Evolutionary conservation across 805 yeast genomes (phyloP).

Genomic region (Zygosaccharomyces siamensis): DNA sequence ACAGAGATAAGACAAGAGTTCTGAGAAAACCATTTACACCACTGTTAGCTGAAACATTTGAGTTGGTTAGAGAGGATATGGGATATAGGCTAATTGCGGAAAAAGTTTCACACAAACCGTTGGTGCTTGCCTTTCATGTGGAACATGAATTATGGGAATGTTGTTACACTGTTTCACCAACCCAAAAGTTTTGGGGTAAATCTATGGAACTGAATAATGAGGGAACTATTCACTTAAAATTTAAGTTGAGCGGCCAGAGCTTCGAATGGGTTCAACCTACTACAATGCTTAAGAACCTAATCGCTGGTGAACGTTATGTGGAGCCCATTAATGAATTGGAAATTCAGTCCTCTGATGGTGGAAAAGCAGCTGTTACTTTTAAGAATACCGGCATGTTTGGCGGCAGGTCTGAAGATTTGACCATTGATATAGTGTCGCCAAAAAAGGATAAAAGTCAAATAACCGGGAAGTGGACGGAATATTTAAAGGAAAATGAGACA

Average conservation of each 20-base stretch:
- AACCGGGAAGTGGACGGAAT: constrained; percentile 82
- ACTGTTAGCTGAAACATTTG: constrained; percentile 87
- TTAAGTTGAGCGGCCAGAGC: constrained; percentile 57
- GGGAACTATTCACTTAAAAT: constrained; percentile 58
- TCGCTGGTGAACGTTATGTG: constrained; percentile 91
- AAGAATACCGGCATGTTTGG: constrained; percentile 79
- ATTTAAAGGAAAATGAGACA: constrained; percentile 39
- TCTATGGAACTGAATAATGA: constrained; percentile 74
- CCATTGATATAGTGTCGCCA: constrained; percentile 37
- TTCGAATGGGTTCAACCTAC: constrained; percentile 82
- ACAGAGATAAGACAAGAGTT: constrained; percentile 69
- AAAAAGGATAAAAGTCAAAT: constrained; percentile 23
- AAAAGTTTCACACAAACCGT: constrained; percentile 83
- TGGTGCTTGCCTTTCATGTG: constrained; percentile 70
- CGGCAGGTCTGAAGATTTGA: constrained; percentile 65
- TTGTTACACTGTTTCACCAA: constrained; percentile 61
- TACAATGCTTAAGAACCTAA: constrained; percentile 73
- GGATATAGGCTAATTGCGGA: constrained; percentile 75
- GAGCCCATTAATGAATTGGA: constrained; percentile 76
- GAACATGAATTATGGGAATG: constrained; percentile 72
- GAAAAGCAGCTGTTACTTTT: constrained; percentile 65
- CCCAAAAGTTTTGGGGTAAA: constrained; percentile 94
- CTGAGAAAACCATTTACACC: constrained; percentile 93
- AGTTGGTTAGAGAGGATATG: constrained; percentile 76
- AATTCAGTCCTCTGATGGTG: constrained; percentile 63